Percentiles rank a stretch among this genome's conserved stretches.
These are phyloP conservation scores for Diplodia scrobiculata DNA, from an alignment of 2,329 filamentous ascomycete genomes.

Conservation along the genomic window DNA sequence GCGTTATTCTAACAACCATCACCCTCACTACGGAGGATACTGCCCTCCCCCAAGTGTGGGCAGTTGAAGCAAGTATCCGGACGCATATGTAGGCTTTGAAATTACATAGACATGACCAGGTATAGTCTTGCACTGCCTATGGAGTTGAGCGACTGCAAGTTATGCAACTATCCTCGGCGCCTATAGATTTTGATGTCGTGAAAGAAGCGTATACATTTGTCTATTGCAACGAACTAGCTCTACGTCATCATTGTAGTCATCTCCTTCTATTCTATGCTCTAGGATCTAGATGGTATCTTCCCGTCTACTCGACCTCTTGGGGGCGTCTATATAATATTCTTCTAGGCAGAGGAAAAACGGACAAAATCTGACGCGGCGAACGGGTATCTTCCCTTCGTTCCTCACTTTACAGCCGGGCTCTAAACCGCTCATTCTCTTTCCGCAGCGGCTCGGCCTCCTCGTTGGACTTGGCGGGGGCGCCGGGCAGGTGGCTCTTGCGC, in stretches of 20 bases:
- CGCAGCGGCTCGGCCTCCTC: slow-evolving; percentile 49
- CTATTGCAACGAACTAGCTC: neutral
- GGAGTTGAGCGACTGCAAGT: no score
- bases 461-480: slow-evolving; percentile 40
- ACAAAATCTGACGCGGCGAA: neutral
- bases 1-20: no score
- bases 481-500: slow-evolving; percentile 55
- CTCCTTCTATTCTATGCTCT: neutral
- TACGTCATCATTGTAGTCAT: neutral
- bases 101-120: no score
- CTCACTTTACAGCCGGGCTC: slow-evolving; percentile 44
- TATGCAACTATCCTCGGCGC: no score
- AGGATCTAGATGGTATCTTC: slow-evolving; percentile 23
- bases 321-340: neutral
- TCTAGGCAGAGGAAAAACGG: neutral
- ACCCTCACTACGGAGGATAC: no score
- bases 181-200: neutral
- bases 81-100: neutral
- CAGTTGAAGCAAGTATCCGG: neutral
- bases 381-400: no score
- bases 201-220: neutral
- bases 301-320: slow-evolving; percentile 2
- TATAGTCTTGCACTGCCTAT: no score
- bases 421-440: slow-evolving; percentile 46
- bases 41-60: no score